A percentile compares a stretch with the other conserved stretches of the same genome.
Evolutionary conservation across 73 alveolate species (phyloP).

Genomic region (Paramecium biaurelia): DNA sequence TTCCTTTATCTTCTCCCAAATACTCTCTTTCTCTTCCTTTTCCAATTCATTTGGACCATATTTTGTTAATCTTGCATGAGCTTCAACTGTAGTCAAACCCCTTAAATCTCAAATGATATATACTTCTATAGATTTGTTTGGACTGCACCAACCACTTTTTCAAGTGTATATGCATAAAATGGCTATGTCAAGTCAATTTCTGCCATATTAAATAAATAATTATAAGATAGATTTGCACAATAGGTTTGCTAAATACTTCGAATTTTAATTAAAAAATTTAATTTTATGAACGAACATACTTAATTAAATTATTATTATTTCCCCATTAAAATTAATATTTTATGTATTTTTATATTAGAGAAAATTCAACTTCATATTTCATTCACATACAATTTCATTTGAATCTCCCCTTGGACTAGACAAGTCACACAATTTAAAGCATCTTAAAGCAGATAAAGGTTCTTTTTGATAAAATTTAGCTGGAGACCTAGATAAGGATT

Average conservation of each 20-base stretch:
- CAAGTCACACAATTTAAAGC: not conserved
- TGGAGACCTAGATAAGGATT: not conserved
- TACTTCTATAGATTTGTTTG: not conserved
- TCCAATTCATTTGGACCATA: slow-evolving; percentile 88
- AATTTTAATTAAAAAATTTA: not conserved
- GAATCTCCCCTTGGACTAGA: not conserved
- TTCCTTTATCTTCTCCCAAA: slow-evolving; percentile 89
- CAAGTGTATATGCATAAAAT: not conserved
- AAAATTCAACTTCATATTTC: not conserved
- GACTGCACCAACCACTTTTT: not conserved
- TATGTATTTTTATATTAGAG: too few relatives aligned
- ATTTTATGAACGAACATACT: not conserved
- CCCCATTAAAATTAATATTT: too few relatives aligned
- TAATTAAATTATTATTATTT: too few relatives aligned
- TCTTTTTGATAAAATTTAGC: not conserved
- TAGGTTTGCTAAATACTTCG: not conserved
- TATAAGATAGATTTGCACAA: not conserved
- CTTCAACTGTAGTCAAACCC: not conserved
- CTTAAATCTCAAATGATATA: not conserved
- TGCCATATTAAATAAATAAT: not conserved
- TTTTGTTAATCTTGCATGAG: slow-evolving; percentile 45
- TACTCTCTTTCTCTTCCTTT: slow-evolving; percentile 85
- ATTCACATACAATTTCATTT: not conserved
- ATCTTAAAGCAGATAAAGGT: not conserved
- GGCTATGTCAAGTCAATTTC: not conserved